Conservation (phyloP, 2,329 filamentous ascomycete genomes). For the Stachybotrys chartarum region DNA sequence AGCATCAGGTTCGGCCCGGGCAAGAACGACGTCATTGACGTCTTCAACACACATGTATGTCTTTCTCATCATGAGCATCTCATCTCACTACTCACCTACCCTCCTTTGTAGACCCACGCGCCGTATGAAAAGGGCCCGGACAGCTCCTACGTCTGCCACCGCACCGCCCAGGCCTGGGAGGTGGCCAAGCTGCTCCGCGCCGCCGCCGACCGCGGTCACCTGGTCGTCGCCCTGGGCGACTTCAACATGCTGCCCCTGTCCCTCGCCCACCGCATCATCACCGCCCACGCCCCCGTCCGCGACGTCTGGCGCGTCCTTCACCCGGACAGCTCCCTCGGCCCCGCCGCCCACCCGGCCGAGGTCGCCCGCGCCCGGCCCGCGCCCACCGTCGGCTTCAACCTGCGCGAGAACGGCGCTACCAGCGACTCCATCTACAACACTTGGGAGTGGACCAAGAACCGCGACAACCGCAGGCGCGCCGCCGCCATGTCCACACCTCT, state of each 20-base stretch:
- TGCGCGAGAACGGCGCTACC: constrained; percentile 75
- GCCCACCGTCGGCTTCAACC: constrained; percentile 71
- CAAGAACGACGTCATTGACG: constrained; percentile 64
- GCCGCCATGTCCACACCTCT: constrained; percentile 43
- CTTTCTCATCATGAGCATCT: neutral
- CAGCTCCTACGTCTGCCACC: constrained; percentile 85
- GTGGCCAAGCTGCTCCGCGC: constrained; percentile 82
- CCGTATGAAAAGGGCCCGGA: constrained; percentile 74
- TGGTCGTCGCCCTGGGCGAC: constrained; percentile 83
- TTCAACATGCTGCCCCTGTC: constrained; percentile 95
- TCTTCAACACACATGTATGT: constrained; percentile 83
- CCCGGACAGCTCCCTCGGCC: constrained; percentile 75
- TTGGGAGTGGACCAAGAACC: constrained; percentile 77
- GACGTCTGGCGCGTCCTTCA: constrained; percentile 83
- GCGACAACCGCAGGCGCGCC: constrained; percentile 60
- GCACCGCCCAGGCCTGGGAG: constrained; percentile 90
- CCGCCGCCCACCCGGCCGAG: constrained; percentile 61
- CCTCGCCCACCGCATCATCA: constrained; percentile 76
- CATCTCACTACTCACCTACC: neutral
- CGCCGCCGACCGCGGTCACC: constrained; percentile 70
- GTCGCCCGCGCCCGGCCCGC: constrained; percentile 56
- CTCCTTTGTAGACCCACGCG: constrained; percentile 56
- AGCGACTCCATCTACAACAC: constrained; percentile 85
- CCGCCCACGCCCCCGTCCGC: constrained; percentile 65
- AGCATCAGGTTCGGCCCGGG: constrained; percentile 64